Evolutionary conservation across 2,329 filamentous ascomycete species (phyloP).

Genomic region (Chalaropsis thielavioides): DNA sequence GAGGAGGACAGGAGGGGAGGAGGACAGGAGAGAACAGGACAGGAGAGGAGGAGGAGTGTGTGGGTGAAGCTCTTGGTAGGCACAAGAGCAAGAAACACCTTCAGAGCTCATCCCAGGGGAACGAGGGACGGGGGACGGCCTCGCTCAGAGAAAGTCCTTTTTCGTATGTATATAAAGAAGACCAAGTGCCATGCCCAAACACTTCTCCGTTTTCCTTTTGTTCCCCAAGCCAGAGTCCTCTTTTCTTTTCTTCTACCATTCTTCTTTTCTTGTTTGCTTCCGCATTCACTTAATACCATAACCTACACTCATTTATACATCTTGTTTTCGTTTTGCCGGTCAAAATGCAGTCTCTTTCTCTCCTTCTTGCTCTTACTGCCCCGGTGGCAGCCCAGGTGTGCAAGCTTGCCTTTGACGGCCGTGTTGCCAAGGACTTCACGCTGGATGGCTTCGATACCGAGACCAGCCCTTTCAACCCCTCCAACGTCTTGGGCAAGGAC

Average conservation of each 20-base stretch:
- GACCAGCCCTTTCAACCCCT: slow-evolving; percentile 33
- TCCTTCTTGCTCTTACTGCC: slow-evolving; percentile 22
- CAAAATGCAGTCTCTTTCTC: slow-evolving; percentile 21
- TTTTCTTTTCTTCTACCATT: slow-evolving; percentile 7
- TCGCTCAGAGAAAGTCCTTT: background rate
- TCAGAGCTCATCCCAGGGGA: background rate
- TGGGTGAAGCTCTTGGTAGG: background rate
- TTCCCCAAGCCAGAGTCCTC: slow-evolving; percentile 1
- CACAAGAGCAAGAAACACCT: background rate
- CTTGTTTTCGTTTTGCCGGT: slow-evolving; percentile 11
- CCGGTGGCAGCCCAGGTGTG: slow-evolving; percentile 17
- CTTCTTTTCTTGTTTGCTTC: slow-evolving; percentile 9
- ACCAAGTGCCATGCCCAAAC: background rate
- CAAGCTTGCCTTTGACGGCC: slow-evolving; percentile 29
- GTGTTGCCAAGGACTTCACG: slow-evolving; percentile 28
- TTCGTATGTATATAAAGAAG: background rate
- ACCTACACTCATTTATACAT: background rate
- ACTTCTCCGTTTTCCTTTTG: background rate
- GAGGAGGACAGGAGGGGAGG: background rate
- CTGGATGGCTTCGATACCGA: slow-evolving; percentile 28
- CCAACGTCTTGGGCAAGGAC: slow-evolving; percentile 37
- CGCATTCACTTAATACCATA: background rate
- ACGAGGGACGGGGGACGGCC: background rate
- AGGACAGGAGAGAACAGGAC: background rate
- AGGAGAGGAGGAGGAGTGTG: background rate